phyloP scores from a whole-genome alignment of 2,329 filamentous ascomycete genomes.

The Aspergillus sp. region DNA sequence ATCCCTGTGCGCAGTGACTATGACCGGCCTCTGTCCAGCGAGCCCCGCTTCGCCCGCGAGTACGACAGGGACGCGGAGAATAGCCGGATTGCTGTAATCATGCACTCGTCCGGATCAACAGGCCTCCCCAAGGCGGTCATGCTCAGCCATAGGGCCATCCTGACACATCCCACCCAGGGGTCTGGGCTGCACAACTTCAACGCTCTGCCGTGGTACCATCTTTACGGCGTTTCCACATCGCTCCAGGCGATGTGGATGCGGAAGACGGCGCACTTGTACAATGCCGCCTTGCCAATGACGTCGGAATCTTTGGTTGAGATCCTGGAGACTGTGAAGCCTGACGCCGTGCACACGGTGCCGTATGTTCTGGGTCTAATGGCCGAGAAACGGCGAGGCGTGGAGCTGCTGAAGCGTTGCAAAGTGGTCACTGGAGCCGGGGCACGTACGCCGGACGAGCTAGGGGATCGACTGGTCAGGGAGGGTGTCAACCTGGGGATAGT shows the following conservation, averaged over 20 bases:
- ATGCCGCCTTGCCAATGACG: slow-evolving; percentile 47
- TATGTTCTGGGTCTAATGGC: slow-evolving; percentile 55
- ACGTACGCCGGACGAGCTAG: slow-evolving; percentile 50
- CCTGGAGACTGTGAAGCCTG: slow-evolving; percentile 35
- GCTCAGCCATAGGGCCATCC: slow-evolving; percentile 44
- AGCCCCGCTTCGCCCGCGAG: no score
- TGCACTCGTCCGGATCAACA: slow-evolving; percentile 49
- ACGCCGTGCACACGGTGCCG: slow-evolving; percentile 53
- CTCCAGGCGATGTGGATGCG: slow-evolving; percentile 45
- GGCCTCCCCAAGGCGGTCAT: slow-evolving; percentile 56
- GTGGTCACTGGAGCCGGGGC: slow-evolving; percentile 51
- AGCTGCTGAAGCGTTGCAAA: slow-evolving; percentile 38
- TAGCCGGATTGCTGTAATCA: slow-evolving; percentile 24
- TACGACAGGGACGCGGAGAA: slow-evolving; percentile 17
- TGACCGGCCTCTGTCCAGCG: slow-evolving; percentile 20
- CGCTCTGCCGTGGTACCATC: slow-evolving; percentile 51
- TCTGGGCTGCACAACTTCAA: slow-evolving; percentile 44
- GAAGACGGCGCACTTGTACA: slow-evolving; percentile 46
- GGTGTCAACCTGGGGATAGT: slow-evolving; percentile 51
- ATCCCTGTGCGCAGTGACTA: no score
- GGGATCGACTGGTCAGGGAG: slow-evolving; percentile 42
- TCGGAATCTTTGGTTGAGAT: slow-evolving; percentile 38
- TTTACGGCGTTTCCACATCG: slow-evolving; percentile 48
- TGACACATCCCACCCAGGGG: slow-evolving; percentile 40
- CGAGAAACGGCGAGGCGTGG: slow-evolving; percentile 48